A percentile compares a stretch with the other conserved stretches of the same genome.
These are phyloP conservation scores for Pistacia vera DNA, from an alignment of 345 rosid species.

Conservation along the genomic window DNA sequence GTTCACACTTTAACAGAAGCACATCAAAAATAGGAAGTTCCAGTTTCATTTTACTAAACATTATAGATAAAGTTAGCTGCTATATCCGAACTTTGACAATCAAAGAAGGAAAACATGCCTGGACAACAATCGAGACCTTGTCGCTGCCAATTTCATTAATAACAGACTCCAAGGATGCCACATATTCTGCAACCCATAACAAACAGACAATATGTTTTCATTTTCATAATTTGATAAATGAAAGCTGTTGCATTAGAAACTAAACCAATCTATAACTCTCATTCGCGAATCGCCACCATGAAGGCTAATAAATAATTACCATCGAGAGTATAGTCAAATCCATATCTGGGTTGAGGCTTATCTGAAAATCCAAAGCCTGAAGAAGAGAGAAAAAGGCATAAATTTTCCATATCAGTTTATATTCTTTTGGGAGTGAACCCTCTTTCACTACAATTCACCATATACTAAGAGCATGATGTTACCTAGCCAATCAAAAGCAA, in stretches of 20 bases:
- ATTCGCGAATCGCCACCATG: not conserved
- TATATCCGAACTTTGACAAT: not conserved
- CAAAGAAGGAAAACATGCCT: constrained; percentile 42
- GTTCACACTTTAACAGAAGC: too few species aligned
- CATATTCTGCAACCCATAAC: constrained; percentile 61
- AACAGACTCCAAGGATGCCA: constrained; percentile 75
- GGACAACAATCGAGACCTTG: constrained; percentile 81
- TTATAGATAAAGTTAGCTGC: too few species aligned
- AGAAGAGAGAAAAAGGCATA: constrained; percentile 1
- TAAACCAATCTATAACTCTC: not conserved
- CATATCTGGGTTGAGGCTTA: constrained; percentile 92
- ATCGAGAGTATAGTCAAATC: constrained; percentile 78
- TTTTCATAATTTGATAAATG: not conserved
- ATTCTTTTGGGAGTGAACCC: not conserved
- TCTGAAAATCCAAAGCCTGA: constrained; percentile 98
- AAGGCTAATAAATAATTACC: constrained; percentile 46
- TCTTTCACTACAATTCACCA: too few species aligned
- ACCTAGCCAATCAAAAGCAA: too few species aligned
- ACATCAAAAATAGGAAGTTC: too few species aligned
- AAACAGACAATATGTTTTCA: not conserved
- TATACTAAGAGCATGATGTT: too few species aligned
- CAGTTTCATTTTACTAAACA: too few species aligned
- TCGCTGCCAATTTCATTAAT: constrained; percentile 49
- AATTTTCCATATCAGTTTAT: not conserved
- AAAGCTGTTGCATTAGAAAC: not conserved